A percentile compares a stretch with the other conserved stretches of the same genome.
These are phyloP conservation scores for Cryptomeria japonica DNA, from an alignment of 75 land plant species.

Conservation along the genomic window DNA sequence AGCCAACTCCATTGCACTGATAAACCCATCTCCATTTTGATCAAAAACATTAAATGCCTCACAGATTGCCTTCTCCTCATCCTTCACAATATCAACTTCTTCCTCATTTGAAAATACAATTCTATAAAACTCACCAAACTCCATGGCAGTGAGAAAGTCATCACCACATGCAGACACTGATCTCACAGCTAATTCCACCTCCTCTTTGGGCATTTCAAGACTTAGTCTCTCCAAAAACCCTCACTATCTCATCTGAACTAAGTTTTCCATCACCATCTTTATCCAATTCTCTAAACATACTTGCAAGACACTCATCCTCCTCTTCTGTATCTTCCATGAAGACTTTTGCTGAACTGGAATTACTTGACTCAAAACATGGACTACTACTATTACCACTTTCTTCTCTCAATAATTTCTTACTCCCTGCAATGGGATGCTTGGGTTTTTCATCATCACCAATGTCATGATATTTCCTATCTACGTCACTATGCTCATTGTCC, in stretches of 20 bases:
- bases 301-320: too few relatives aligned
- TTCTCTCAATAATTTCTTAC: background rate
- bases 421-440: background rate
- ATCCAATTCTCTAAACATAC: too few relatives aligned
- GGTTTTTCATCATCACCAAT: background rate
- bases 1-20: constrained; percentile 43
- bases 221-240: too few relatives aligned
- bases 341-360: background rate
- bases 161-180: too few relatives aligned
- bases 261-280: too few relatives aligned
- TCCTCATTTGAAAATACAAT: background rate
- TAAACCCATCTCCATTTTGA: constrained; percentile 56
- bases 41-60: constrained; percentile 61
- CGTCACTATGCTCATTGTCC: background rate
- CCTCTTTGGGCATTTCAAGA: too few relatives aligned
- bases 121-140: background rate
- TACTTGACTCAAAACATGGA: background rate
- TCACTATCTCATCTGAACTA: too few relatives aligned
- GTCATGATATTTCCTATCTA: background rate
- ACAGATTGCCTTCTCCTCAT: background rate
- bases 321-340: too few relatives aligned
- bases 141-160: too few relatives aligned
- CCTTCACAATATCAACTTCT: background rate
- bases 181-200: too few relatives aligned
- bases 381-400: background rate